These are phyloP conservation scores for Fusarium longipes DNA, from an alignment of 2,329 filamentous ascomycete species.

Conservation along the genomic window DNA sequence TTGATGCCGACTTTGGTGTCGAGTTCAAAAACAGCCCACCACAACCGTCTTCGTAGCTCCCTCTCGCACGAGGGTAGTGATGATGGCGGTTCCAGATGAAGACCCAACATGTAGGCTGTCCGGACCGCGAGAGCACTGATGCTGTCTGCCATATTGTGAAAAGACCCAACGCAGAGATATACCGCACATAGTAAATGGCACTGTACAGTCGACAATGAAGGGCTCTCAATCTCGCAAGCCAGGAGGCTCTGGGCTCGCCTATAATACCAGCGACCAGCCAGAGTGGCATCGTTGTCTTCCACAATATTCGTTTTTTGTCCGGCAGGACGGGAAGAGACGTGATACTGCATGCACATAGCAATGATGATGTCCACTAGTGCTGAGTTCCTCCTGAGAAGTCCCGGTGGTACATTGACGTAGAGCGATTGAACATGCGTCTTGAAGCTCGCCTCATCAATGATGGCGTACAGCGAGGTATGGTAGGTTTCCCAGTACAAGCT, in stretches of 20 bases:
- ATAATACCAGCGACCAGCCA: constrained; percentile 23
- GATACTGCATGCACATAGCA: constrained; percentile 25
- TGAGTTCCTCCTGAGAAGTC: constrained; percentile 1
- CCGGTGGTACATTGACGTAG: constrained; percentile 3
- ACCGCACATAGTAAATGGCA: constrained; percentile 7
- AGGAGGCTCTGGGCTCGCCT: constrained; percentile 13
- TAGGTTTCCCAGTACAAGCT: constrained; percentile 22
- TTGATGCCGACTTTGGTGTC: constrained; percentile 16
- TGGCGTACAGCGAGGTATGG: constrained; percentile 10
- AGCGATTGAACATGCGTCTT: constrained; percentile 7
- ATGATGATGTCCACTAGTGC: constrained; percentile 15
- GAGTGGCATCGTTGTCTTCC: constrained; percentile 12
- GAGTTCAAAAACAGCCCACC: constrained; percentile 22
- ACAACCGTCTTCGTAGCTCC: neutral
- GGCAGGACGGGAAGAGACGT: neutral
- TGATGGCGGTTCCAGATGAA: neutral
- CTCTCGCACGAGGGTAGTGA: neutral
- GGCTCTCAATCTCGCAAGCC: constrained; percentile 13
- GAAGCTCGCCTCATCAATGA: constrained; percentile 7
- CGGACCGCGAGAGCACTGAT: constrained; percentile 8
- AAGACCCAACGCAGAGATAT: constrained; percentile 8
- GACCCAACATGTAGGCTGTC: constrained; percentile 17
- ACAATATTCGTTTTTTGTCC: neutral
- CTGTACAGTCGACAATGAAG: constrained; percentile 12
- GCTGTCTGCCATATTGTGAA: constrained; percentile 24